Evolutionary conservation across 441 rosid species (phyloP).

Genomic region (Dalechampia spathulata): DNA sequence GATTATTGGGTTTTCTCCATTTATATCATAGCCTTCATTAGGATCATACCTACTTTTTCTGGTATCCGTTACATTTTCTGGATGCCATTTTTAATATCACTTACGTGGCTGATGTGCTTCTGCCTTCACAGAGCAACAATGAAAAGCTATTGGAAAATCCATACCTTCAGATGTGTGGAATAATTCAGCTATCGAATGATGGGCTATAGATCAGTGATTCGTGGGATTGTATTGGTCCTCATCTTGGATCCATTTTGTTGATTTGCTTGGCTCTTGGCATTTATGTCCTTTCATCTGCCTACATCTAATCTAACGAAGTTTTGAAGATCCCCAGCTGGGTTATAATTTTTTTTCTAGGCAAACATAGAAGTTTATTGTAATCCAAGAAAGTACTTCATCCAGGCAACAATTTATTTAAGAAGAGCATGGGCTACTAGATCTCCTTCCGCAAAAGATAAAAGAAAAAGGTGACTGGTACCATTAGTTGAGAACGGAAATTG

Average conservation of each 20-base stretch:
- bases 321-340: slow-evolving; percentile 15
- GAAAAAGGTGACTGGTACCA: slow-evolving; percentile 14
- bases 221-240: slow-evolving; percentile 9
- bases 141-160: slow-evolving; percentile 98
- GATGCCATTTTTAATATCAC: slow-evolving; percentile 8
- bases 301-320: slow-evolving; percentile 19
- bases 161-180: slow-evolving; percentile 97
- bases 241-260: slow-evolving; percentile 19
- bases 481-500: slow-evolving; percentile 18
- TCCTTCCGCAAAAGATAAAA: neutral
- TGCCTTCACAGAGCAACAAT: slow-evolving; percentile 76
- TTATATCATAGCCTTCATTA: neutral
- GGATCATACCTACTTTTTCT: neutral
- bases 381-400: slow-evolving; percentile 15
- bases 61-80: neutral
- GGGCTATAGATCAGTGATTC: slow-evolving; percentile 24
- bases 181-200: slow-evolving; percentile 89
- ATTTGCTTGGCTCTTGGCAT: slow-evolving; percentile 15
- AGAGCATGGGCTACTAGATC: slow-evolving; percentile 10
- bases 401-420: slow-evolving; percentile 16
- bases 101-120: slow-evolving; percentile 16
- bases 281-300: slow-evolving; percentile 10
- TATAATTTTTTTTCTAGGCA: slow-evolving; percentile 16
- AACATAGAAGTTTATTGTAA: slow-evolving; percentile 20
- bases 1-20: neutral